Evolutionary conservation across 495 filamentous ascomycete genomes (phyloP).

Genomic region (Bryoglossum gracile): DNA sequence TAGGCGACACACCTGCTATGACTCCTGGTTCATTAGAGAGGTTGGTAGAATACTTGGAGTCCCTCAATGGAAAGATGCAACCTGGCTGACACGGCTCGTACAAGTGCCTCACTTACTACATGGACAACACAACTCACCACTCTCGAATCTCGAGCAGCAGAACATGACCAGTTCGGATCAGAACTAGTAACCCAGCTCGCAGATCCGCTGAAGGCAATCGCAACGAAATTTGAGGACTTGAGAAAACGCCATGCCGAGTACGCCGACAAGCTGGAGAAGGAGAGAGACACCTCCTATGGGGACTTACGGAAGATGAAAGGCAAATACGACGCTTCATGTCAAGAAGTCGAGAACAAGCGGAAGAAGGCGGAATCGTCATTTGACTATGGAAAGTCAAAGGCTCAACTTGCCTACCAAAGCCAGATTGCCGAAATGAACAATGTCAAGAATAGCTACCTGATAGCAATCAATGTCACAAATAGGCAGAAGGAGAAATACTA

Average conservation of each 20-base stretch:
- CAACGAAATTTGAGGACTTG: slow-evolving; percentile 76
- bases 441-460: slow-evolving; percentile 94
- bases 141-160: slow-evolving; percentile 77
- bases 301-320: slow-evolving; percentile 87
- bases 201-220: slow-evolving; percentile 70
- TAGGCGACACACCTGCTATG: slow-evolving; percentile 87
- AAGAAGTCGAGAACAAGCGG: slow-evolving; percentile 88
- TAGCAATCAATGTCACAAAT: slow-evolving; percentile 92
- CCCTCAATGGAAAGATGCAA: neutral
- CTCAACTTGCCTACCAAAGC: slow-evolving; percentile 81
- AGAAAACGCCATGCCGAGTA: slow-evolving; percentile 88
- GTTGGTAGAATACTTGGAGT: slow-evolving; percentile 30
- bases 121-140: slow-evolving; percentile 92
- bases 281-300: slow-evolving; percentile 72
- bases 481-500: slow-evolving; percentile 95
- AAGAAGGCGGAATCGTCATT: slow-evolving; percentile 90
- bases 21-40: slow-evolving; percentile 93
- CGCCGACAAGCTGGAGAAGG: slow-evolving; percentile 78
- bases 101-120: slow-evolving; percentile 83
- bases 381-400: slow-evolving; percentile 78
- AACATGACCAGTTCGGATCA: slow-evolving; percentile 76
- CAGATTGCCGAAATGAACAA: slow-evolving; percentile 93
- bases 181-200: slow-evolving; percentile 73
- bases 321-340: slow-evolving; percentile 87
- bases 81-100: slow-evolving; percentile 9